Percentiles rank a stretch among this genome's conserved stretches.
These are phyloP conservation scores for Calonectria pteridis DNA, from an alignment of 2,329 filamentous ascomycete species.

Conservation along the genomic window DNA sequence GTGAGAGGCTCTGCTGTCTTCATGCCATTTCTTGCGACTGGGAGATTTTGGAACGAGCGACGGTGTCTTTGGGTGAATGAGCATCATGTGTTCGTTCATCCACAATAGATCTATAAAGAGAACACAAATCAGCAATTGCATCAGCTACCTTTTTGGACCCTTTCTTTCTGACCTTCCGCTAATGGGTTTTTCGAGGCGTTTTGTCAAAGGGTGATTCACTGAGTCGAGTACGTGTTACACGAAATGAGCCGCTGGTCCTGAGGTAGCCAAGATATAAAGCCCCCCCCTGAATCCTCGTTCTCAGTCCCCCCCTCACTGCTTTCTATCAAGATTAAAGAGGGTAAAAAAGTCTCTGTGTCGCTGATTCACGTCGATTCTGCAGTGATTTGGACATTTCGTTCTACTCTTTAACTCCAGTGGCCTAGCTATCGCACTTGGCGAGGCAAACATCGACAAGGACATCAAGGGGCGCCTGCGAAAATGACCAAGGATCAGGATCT, in stretches of 20 bases:
- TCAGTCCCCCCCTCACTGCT: background rate
- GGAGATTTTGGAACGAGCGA: background rate
- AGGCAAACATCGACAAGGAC: background rate
- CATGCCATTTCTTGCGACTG: background rate
- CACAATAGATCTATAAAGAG: background rate
- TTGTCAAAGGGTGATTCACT: background rate
- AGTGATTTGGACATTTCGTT: background rate
- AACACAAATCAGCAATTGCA: background rate
- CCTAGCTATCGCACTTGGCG: background rate
- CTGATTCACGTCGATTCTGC: background rate
- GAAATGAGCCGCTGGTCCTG: background rate
- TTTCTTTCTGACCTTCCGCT: too few relatives aligned
- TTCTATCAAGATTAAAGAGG: background rate
- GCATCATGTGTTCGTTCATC: background rate
- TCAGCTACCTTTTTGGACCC: background rate
- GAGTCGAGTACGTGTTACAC: background rate
- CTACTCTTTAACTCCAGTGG: background rate
- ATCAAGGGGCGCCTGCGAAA: background rate
- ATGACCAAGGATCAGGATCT: background rate
- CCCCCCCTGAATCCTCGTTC: background rate
- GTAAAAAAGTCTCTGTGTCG: background rate
- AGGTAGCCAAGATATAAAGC: background rate
- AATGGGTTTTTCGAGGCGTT: background rate
- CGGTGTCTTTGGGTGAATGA: background rate
- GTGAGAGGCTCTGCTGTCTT: background rate